phyloP scores from a whole-genome alignment of 2,329 filamentous ascomycete species.

The Fusarium solani-melongenae region DNA sequence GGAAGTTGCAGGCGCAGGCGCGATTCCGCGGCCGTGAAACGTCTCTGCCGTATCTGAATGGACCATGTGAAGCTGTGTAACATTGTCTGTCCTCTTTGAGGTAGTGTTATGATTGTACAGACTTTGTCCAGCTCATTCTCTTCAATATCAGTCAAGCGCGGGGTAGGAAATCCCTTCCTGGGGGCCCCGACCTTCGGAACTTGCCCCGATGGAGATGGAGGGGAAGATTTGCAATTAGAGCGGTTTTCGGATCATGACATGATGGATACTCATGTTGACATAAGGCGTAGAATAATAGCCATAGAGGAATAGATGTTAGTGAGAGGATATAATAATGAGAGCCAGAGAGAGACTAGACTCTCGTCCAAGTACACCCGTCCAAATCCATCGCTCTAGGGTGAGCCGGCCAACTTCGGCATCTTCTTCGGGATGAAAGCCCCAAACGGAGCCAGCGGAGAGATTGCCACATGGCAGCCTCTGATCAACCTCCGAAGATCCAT shows the following conservation, averaged over 20 bases:
- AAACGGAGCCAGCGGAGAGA: slow-evolving; percentile 8
- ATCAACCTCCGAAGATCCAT: slow-evolving; percentile 12
- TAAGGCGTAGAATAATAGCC: not conserved
- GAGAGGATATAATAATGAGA: not conserved
- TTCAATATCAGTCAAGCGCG: slow-evolving; percentile 20
- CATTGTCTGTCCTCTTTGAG: not conserved
- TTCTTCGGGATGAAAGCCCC: not conserved
- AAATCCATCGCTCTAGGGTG: slow-evolving; percentile 18
- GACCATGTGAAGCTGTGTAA: not conserved
- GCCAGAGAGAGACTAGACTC: not conserved
- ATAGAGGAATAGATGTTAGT: not conserved
- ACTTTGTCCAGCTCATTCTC: not conserved
- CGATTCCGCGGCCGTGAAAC: slow-evolving; percentile 14
- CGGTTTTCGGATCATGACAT: not conserved
- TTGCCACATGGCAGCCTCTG: slow-evolving; percentile 39
- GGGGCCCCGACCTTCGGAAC: slow-evolving; percentile 26
- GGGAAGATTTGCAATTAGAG: not conserved
- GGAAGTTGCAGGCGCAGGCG: not conserved
- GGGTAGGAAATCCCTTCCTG: slow-evolving; percentile 18
- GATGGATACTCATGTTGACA: not conserved
- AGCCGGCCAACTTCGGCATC: slow-evolving; percentile 12
- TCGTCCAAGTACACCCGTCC: not conserved
- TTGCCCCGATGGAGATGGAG: slow-evolving; percentile 1
- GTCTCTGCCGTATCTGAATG: not conserved
- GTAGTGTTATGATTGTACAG: not conserved